Evolutionary conservation across 208 protist genomes (phyloP).

Genomic region (Crithidia acanthocephali): DNA sequence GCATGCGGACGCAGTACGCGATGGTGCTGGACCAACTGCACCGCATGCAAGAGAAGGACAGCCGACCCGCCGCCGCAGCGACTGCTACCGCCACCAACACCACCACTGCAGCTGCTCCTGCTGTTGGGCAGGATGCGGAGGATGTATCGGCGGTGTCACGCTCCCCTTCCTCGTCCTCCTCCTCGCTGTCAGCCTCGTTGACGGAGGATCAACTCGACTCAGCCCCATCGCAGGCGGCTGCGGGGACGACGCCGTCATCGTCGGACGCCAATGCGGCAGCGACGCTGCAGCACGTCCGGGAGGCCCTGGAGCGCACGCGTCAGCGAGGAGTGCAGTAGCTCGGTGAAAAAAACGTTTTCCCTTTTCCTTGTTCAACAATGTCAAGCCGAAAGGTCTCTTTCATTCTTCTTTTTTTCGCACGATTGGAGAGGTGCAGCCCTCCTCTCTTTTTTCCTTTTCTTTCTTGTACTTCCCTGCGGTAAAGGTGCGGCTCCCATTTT

Average conservation of each 20-base stretch:
- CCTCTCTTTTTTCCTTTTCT: too few relatives aligned
- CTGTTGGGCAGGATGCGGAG: neutral
- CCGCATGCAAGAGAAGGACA: conserved; percentile 6
- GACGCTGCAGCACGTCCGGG: conserved; percentile 43
- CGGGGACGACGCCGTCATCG: neutral
- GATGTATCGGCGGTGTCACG: conserved; percentile 13
- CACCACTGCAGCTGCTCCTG: neutral
- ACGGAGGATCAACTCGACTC: neutral
- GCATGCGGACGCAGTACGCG: conserved; percentile 28
- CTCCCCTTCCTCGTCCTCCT: conserved; percentile 8
- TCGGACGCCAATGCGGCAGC: conserved; percentile 12
- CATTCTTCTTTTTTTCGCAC: too few relatives aligned
- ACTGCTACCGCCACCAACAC: neutral
- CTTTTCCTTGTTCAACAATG: neutral
- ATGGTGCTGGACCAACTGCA: conserved; percentile 21
- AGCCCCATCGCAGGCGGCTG: too few relatives aligned
- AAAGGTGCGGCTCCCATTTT: too few relatives aligned
- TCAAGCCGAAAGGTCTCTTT: too few relatives aligned
- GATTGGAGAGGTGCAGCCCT: too few relatives aligned
- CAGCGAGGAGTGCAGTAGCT: conserved; percentile 11
- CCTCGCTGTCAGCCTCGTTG: neutral
- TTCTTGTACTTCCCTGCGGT: too few relatives aligned
- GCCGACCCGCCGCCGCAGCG: neutral
- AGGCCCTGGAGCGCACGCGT: conserved; percentile 38
- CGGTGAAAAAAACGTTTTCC: neutral